These are phyloP conservation scores for Daphne laureola DNA, from an alignment of 441 rosid genomes.

Conservation along the genomic window DNA sequence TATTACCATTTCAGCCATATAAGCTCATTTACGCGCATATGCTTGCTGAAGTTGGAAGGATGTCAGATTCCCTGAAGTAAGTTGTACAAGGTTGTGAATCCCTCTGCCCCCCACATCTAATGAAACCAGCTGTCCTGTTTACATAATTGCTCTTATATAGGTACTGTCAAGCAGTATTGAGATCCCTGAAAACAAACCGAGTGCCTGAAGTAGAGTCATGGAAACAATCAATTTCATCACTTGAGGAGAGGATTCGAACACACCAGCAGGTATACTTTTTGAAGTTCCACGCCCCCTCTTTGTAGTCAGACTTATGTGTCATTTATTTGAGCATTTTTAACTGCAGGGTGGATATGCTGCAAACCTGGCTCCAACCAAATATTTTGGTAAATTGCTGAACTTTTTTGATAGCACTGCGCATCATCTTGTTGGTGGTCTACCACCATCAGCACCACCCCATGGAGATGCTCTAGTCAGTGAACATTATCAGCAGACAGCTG, in stretches of 20 bases:
- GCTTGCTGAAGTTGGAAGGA: conserved; percentile 67
- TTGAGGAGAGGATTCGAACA: conserved; percentile 48
- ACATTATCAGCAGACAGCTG: conserved; percentile 25
- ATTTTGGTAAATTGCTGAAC: conserved; percentile 36
- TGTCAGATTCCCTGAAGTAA: conserved; percentile 54
- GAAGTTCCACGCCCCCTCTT: conserved; percentile 2
- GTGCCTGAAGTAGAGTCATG: conserved; percentile 44
- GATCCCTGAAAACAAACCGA: conserved; percentile 44
- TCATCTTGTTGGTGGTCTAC: conserved; percentile 49
- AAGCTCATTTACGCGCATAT: conserved; percentile 58
- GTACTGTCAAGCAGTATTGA: conserved; percentile 50
- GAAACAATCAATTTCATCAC: conserved; percentile 39
- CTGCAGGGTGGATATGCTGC: conserved; percentile 36
- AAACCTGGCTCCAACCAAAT: conserved; percentile 30
- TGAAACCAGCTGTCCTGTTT: neutral
- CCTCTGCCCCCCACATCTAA: conserved; percentile 13
- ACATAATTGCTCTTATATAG: conserved; percentile 20
- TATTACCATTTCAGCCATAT: conserved; percentile 64
- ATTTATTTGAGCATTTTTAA: conserved; percentile 1
- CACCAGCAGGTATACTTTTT: conserved; percentile 48
- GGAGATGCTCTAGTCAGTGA: conserved; percentile 27
- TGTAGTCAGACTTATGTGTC: neutral
- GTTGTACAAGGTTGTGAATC: conserved; percentile 13
- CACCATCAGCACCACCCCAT: too few species aligned
- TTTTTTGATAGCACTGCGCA: conserved; percentile 47